Evolutionary conservation across 2,329 filamentous ascomycete species (phyloP).

Genomic region (Diaporthe humulicola): DNA sequence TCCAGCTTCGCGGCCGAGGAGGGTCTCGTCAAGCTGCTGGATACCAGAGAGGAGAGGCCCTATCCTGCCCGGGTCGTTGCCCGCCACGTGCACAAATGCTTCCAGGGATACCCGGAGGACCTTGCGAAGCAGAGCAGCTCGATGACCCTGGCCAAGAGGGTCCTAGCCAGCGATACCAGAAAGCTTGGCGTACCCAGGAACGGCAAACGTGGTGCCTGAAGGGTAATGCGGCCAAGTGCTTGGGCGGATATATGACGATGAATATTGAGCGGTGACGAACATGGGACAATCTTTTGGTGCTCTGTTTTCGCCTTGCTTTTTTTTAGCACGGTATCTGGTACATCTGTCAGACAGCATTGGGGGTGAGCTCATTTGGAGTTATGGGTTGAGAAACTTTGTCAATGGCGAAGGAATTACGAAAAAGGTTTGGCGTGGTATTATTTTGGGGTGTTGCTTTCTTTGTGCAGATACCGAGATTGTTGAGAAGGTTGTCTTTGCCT

Average conservation of each 20-base stretch:
- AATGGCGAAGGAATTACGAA: not conserved
- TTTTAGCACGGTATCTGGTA: not conserved
- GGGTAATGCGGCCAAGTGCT: too few relatives aligned
- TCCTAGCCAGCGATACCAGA: not conserved
- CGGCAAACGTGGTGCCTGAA: not conserved
- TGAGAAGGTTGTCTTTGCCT: not conserved
- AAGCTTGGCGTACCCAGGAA: not conserved
- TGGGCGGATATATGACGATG: too few relatives aligned
- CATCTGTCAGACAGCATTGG: not conserved
- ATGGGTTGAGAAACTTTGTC: not conserved
- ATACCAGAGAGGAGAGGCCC: not conserved
- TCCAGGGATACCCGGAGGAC: conserved; percentile 10
- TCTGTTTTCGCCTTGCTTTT: not conserved
- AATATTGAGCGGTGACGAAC: not conserved
- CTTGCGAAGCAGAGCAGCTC: conserved; percentile 8
- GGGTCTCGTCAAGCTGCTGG: conserved; percentile 2
- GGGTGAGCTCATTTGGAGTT: not conserved
- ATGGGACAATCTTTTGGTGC: too few relatives aligned
- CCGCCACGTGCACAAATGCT: conserved; percentile 4
- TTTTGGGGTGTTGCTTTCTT: not conserved
- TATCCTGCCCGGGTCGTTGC: conserved; percentile 13
- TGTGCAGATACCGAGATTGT: not conserved
- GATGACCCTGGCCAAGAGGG: conserved; percentile 5
- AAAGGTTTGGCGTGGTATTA: not conserved
- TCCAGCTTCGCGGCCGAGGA: conserved; percentile 9